Evolutionary conservation across 1,284 basidiomycete species (phyloP), one percentile per base, ranked within the genome.

Genomic region (Malassezia furfur): DNA sequence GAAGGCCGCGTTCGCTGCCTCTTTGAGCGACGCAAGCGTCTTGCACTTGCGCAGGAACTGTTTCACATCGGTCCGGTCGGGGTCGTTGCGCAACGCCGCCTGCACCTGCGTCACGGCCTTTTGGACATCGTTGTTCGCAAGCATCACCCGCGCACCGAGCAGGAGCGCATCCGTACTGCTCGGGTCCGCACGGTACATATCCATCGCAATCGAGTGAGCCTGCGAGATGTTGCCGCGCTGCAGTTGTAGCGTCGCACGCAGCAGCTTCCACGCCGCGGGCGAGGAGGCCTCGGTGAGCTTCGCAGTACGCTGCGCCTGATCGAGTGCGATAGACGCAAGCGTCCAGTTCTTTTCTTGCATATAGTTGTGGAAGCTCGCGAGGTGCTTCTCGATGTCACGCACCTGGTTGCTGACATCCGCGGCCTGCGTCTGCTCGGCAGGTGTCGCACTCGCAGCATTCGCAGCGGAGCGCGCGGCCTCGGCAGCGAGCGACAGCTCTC

Each of bases 81-180:
- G 89, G 71, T 91, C 88, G 41, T 84, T 78, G 21, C 85, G 81
- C 12, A 91, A 79, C 0, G 88, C 87, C 14, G 82, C 83, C 59
- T 82, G 79, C 36, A 81, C 81, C 67, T 91, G 87, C 55, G 85
- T 81, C 21, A 85, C 76, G 0, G 87, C 83, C 66, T 85, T 83
- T 9, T 80, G 28, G 14, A 87, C 78, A 63, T 85, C 86, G 7
- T 84, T 84, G 7, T 80, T 80, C 21, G 88, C 78, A 78, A 90
- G 88, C 11, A 90, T 78, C 5, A 90, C 82, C 19, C 86, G 79
- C 1, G 86, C 89, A 45, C 88, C 83, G n/a, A 85, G 76, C 22
- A 85, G 80, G n/a, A 91, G 80, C 10, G 83, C 83, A 57, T 91
- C 89, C 0, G 87, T 85, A 1, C 87, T 87, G 62, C 82, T 84